phyloP scores from a whole-genome alignment of 495 filamentous ascomycete genomes.

The Lasiosphaeria hispida region DNA sequence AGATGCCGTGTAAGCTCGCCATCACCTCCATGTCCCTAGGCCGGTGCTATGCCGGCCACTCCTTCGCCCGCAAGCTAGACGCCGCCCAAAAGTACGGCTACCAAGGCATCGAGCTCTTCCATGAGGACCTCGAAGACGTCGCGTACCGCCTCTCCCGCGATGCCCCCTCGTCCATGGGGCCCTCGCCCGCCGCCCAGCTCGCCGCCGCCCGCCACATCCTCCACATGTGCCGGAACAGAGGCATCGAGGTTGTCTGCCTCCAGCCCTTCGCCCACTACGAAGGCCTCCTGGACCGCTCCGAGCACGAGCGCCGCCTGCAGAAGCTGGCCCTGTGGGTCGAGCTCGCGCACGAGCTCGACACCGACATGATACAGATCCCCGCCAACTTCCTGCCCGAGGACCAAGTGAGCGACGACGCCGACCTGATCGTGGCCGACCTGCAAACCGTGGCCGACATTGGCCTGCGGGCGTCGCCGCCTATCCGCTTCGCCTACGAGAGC shows the following conservation, averaged over 20 bases:
- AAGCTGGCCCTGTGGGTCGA: constrained; percentile 69
- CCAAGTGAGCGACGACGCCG: constrained; percentile 55
- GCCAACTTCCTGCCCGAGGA: constrained; percentile 62
- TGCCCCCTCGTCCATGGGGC: constrained; percentile 26
- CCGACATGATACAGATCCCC: constrained; percentile 71
- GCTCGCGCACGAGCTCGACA: constrained; percentile 62
- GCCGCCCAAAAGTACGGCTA: constrained; percentile 63
- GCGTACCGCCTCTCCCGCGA: constrained; percentile 35
- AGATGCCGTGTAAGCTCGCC: constrained; percentile 36
- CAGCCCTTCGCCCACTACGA: constrained; percentile 82
- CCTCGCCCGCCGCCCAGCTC: constrained; percentile 44
- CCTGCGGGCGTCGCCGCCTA: constrained; percentile 44
- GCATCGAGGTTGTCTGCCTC: constrained; percentile 63
- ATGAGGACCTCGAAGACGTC: constrained; percentile 69
- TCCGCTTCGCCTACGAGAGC: constrained; percentile 74
- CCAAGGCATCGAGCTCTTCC: constrained; percentile 72
- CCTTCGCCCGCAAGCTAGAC: constrained; percentile 63
- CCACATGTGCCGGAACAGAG: constrained; percentile 54
- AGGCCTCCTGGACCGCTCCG: constrained; percentile 61
- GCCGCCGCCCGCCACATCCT: constrained; percentile 57
- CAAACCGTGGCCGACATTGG: constrained; percentile 64
- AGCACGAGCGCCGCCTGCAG: constrained; percentile 55
- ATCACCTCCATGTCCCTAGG: constrained; percentile 74
- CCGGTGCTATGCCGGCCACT: constrained; percentile 53
- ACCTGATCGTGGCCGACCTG: constrained; percentile 62